Evolutionary conservation across 225 moss, liverwort and hornwort genomes (phyloP), one percentile per base, ranked within the genome.

Genomic region (Antitrichia curtipendula): DNA sequence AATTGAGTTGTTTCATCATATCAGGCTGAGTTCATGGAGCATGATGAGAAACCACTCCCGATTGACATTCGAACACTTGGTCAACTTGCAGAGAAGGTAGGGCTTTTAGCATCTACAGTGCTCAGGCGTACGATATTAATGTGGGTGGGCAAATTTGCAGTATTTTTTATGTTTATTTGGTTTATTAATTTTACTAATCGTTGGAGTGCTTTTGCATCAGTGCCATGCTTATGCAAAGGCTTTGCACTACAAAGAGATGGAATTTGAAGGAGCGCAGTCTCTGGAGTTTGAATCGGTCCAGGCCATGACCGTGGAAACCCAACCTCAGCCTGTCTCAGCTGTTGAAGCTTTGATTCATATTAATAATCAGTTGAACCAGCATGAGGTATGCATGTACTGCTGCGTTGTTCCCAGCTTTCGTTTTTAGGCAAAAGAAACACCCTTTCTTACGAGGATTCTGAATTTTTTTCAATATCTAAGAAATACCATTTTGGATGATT

Each of bases 11-110:
- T 86, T 72, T 83, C 65, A 63, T 83, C 71, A 45, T 85, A 78
- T 52, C 93, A 98, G 98, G 98, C 98, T 69, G 98, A 99, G 90
- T 97, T 96, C 76, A 99, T 99, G 98, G 98, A 99, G 93, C 97
- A 97, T 91, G 95, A 95, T 90, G 98, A 99, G 87, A 99, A 95
- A 90, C 96, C 97, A 52, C 92, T 99, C 63, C 96, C 96, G 29
- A 99, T 99, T 87, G 98, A 99, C 87, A 99, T 99, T 86, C 93
- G 98, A 80, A 99, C 96, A 20, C 94, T 99, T 61, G 98, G 98
- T 71, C 95, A 95, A 89, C 93, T 99, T 82, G 98, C 98, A 21
- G 98, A 99, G 91, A 98, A 98, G 97, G 98, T 98, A 75, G 59
- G 77, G 60, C 59, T 80, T 31, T 65, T 31, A 58, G 81, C 63